Evolutionary conservation across 1,139 yeast species (phyloP), one percentile per base, ranked within the genome.

Genomic region (Kodamaea fungicola): DNA sequence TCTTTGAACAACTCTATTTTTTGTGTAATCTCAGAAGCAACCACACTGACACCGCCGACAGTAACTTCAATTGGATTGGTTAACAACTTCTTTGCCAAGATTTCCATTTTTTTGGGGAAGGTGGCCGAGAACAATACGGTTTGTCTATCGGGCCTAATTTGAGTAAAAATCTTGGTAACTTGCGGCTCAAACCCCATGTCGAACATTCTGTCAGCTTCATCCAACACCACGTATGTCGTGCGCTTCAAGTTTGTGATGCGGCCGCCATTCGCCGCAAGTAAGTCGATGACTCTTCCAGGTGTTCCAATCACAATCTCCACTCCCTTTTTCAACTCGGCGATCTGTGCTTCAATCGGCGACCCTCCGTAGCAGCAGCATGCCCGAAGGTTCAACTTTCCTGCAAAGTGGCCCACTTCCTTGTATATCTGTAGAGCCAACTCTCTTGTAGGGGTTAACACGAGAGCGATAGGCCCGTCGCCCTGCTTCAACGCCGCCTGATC

Each of bases 171-270:
- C 52, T 88, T 87, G 51, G 78, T 80, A 3, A 94, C 90, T 55
- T 94, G 99, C 0, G 98, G 98, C 53, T 89, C 98, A 62, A 94
- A 94, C 2, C 99, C 99, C 77, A 92, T 71, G 60, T 92, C 99
- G 64, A 90, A 90, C 86, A 92, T 82, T 49, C 99, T 67, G 60
- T 94, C 99, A 1, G 98, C 97, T 57, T 94, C 99, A 57, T 94
- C 99, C 41, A 94, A 65, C 0, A 90, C 96, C 12, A 88, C 72
- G 57, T 83, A 89, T 0, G 96, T 83, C 3, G 86, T 79, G 31
- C 94, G 64, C 31, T 67, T 65, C 12, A 92, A 67, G 42, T 80
- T 82, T 2, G 92, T 68, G 0, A 90, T 78, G 35, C 90, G 69
- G 0, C 97, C 97, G 31, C 78, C 68, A 55, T 92, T 92, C 1